phyloP scores from a whole-genome alignment of 768 basidiomycete species.

The Lyophyllum shimeji region DNA sequence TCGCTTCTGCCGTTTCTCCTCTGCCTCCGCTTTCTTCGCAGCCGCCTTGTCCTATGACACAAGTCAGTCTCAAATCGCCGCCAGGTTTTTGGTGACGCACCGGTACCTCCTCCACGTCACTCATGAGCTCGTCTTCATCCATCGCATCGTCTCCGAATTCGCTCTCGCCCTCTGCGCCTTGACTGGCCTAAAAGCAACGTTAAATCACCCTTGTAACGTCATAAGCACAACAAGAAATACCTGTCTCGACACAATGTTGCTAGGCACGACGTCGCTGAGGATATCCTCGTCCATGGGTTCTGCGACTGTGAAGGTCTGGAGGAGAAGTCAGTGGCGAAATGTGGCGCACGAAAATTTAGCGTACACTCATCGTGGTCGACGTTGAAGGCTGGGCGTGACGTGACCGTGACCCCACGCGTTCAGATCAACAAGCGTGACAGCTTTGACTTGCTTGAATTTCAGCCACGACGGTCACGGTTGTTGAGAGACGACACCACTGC shows the following conservation, averaged over 20 bases:
- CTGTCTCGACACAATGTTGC: constrained; percentile 88
- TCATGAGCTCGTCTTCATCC: constrained; percentile 64
- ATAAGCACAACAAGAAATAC: constrained; percentile 34
- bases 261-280: constrained; percentile 87
- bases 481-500: too few relatives aligned
- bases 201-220: constrained; percentile 6
- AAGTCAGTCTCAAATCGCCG: constrained; percentile 3
- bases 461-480: too few relatives aligned
- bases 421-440: too few relatives aligned
- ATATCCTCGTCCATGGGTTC: constrained; percentile 69
- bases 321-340: background rate
- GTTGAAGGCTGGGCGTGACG: constrained; percentile 9
- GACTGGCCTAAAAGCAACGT: constrained; percentile 44
- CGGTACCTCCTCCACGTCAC: constrained; percentile 44
- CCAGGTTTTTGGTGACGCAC: constrained; percentile 24
- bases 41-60: constrained; percentile 2
- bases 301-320: constrained; percentile 38
- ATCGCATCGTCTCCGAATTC: constrained; percentile 63
- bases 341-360: constrained; percentile 8
- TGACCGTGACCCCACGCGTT: constrained; percentile 21
- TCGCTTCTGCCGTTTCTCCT: constrained; percentile 34
- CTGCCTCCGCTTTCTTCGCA: constrained; percentile 9
- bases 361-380: constrained; percentile 22
- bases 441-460: too few relatives aligned
- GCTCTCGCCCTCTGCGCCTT: constrained; percentile 72